phyloP scores from a whole-genome alignment of 345 rosid species.

The Arabis alpina region DNA sequence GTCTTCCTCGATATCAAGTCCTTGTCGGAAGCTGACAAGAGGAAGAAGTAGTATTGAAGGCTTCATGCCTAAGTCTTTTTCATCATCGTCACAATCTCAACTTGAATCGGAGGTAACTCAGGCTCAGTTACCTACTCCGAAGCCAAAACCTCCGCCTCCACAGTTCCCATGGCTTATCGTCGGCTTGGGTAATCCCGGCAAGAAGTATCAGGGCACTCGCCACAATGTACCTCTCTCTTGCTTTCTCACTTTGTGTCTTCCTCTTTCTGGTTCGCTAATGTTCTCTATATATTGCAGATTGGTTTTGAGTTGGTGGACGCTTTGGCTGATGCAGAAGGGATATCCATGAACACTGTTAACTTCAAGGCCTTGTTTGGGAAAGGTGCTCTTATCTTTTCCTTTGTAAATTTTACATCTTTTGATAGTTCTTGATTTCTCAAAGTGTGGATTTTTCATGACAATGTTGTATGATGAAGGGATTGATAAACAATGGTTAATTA shows the following conservation, averaged over 20 bases:
- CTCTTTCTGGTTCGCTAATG: constrained; percentile 3
- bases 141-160: constrained; percentile 48
- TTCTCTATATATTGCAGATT: constrained; percentile 49
- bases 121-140: constrained; percentile 12
- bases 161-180: constrained; percentile 79
- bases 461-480: background rate
- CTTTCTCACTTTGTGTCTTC: background rate
- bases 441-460: background rate
- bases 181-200: constrained; percentile 94
- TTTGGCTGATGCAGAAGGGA: constrained; percentile 87
- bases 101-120: constrained; percentile 30
- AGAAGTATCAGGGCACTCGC: constrained; percentile 75
- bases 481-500: constrained; percentile 4
- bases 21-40: constrained; percentile 29
- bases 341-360: constrained; percentile 63
- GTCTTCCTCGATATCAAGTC: constrained; percentile 12
- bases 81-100: constrained; percentile 35
- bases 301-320: constrained; percentile 93
- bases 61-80: constrained; percentile 37
- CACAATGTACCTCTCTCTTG: constrained; percentile 56
- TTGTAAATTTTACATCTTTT: background rate
- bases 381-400: constrained; percentile 50
- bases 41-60: constrained; percentile 20
- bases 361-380: constrained; percentile 76
- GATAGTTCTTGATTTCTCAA: background rate